Base-by-base conservation (phyloP, 345 rosid genomes). In the Salix purpurea region DNA sequence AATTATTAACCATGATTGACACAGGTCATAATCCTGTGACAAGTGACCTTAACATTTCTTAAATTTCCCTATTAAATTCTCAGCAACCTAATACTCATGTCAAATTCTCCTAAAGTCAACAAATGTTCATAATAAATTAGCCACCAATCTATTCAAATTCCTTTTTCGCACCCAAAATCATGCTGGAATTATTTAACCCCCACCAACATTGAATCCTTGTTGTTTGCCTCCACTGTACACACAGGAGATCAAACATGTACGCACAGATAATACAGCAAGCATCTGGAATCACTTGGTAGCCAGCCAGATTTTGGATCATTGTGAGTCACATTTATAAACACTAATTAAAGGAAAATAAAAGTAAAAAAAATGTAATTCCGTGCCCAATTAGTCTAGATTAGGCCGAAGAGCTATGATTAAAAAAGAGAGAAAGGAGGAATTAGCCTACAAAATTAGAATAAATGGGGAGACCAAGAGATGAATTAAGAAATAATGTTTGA, bases 101-200 rank as follows among this genome's bases (percentile, higher is more conserved):
- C n/a, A 70, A 70, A 30, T 70, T 50, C 26, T 28, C 24, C n/a
- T 9, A 28, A 70, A 50, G 74, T 70, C 62, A 70, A 28, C 62
- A 50, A 52, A 70, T 16, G 62, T 70, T 30, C 64, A 52, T 70
- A 0, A 8, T 23, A 58, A n/a, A 58, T 3, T 23, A 23, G 28
- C 60, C 60, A 54, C 60, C 60, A 7, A 8, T 54, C 1, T 54
- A 0, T 19, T 54, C 60, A 21, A 52, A 52, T 52, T 7, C 60
- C 21, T 52, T 52, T 44, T 52, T 52, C 60, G 60, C n/a, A 8
- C 62, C 62, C 62, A n/a, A n/a, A 58, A 58, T 58, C 64, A 58
- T 58, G 64, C 64, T 58, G 11, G 14, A 3, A 23, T 58, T 23
- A 58, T n/a, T n/a, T n/a, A 24, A 1, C 28, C 64, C 9, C 28